Evolutionary conservation across 805 yeast genomes (phyloP).

Genomic region (Jamesozyma piceae): DNA sequence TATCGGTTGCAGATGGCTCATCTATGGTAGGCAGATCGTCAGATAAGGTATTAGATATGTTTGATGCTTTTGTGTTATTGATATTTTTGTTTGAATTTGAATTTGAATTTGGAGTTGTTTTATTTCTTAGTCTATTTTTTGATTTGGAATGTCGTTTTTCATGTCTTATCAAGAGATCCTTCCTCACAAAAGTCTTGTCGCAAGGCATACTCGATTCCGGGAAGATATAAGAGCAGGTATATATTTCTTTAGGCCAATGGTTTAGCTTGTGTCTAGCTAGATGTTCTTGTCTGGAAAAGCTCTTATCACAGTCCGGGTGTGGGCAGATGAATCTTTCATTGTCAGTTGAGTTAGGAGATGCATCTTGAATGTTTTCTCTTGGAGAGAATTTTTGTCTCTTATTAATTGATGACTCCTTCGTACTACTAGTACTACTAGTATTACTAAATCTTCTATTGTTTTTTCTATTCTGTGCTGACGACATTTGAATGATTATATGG

Average conservation of each 20-base stretch:
- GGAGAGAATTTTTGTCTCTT: background rate
- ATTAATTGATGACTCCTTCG: background rate
- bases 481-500: too few relatives aligned
- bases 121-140: conserved; percentile 4
- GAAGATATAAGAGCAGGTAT: conserved; percentile 34
- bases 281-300: conserved; percentile 53
- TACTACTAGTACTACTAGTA: background rate
- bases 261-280: conserved; percentile 52
- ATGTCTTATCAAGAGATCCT: conserved; percentile 44
- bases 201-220: conserved; percentile 33
- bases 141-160: conserved; percentile 32
- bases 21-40: too few relatives aligned
- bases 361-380: background rate
- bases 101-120: background rate
- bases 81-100: too few relatives aligned
- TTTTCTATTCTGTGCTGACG: background rate
- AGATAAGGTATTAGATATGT: too few relatives aligned
- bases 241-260: conserved; percentile 45
- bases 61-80: too few relatives aligned
- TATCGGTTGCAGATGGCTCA: too few relatives aligned
- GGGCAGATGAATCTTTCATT: conserved; percentile 24
- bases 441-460: too few relatives aligned
- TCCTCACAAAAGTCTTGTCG: conserved; percentile 52
- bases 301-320: conserved; percentile 44
- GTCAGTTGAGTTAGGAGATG: background rate